Evolutionary conservation across 2,329 filamentous ascomycete genomes (phyloP), one percentile per base, ranked within the genome.

Genomic region (Davidsoniella australis): DNA sequence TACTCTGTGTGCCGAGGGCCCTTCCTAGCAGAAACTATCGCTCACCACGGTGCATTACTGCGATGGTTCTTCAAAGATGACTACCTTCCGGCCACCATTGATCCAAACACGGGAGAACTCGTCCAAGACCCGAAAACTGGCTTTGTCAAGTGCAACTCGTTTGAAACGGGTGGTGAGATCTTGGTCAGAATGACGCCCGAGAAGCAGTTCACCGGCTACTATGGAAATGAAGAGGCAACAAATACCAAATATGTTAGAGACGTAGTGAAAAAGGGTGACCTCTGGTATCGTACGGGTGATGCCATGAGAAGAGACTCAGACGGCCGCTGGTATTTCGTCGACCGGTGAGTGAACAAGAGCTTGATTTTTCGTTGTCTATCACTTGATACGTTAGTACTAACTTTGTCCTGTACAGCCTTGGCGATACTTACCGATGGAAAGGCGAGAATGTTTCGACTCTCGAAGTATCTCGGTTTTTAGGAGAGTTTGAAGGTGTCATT

Each of bases 371-470:
- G 18, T 40, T 10, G 18, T 33, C 33, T 40, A 7, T 20, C 36
- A 5, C 29, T 9, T 23, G 23, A 23, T 16, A 16, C n/a, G 26
- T 24, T 16, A n/a, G 14, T 10, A 17, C 41, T 49, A 36, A 50
- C 41, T 12, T 39, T 12, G 12, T 33, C 29, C 2, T 44, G 37
- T 16, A 2, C 41, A 62, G 78, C 4, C 68, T 85, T 1, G 81
- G 81, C 1, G 82, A 86, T 60, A 85, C 82, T 0, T 86, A 80
- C 62, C 71, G 82, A 29, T 85, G 81, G 81, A 85, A 84, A 61
- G 74, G 74, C 47, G 77, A 81, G 62, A 81, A 82, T 55, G 76
- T 81, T 39, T 76, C 73, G 9, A 81, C 77, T 39, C 66, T 77
- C 9, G 80, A 85, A 61, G 80, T 85, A 1, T 69, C 76, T 2